Conservation (phyloP, 495 filamentous ascomycete genomes). For the Neurospora terricola region DNA sequence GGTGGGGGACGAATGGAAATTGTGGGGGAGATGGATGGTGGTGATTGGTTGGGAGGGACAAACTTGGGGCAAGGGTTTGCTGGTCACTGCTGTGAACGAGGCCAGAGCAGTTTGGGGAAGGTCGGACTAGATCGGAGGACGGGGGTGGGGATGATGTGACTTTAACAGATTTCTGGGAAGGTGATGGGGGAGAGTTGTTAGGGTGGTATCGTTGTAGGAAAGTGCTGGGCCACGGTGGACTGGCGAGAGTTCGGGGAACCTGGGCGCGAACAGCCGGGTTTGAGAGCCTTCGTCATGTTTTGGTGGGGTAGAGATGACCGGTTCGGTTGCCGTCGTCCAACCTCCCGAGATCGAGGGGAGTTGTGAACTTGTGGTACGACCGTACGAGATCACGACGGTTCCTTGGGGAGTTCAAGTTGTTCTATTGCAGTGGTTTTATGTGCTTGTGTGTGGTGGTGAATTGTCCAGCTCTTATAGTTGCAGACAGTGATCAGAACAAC, state of each 20-base stretch:
- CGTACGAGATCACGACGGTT: neutral
- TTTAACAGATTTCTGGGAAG: neutral
- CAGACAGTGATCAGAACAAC: too few relatives aligned
- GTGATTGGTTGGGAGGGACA: too few relatives aligned
- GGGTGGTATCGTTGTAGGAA: neutral
- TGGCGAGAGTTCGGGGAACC: neutral
- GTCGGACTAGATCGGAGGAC: neutral
- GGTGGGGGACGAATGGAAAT: slow-evolving; percentile 1
- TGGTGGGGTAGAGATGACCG: neutral
- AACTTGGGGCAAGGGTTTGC: neutral
- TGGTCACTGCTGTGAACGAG: neutral
- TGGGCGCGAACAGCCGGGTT: neutral
- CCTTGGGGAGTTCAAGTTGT: neutral
- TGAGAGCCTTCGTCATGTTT: neutral
- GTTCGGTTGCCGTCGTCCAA: neutral
- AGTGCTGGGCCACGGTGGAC: neutral
- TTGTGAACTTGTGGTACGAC: neutral
- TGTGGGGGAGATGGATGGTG: too few relatives aligned
- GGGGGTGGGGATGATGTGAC: neutral
- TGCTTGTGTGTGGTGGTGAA: neutral
- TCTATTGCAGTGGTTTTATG: too few relatives aligned
- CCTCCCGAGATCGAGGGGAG: neutral
- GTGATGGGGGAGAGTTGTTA: neutral
- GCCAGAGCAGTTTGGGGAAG: neutral
- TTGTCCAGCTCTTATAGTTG: too few relatives aligned